Base-by-base conservation (phyloP, 2,329 filamentous ascomycete species). In the Aspergillus latus region DNA sequence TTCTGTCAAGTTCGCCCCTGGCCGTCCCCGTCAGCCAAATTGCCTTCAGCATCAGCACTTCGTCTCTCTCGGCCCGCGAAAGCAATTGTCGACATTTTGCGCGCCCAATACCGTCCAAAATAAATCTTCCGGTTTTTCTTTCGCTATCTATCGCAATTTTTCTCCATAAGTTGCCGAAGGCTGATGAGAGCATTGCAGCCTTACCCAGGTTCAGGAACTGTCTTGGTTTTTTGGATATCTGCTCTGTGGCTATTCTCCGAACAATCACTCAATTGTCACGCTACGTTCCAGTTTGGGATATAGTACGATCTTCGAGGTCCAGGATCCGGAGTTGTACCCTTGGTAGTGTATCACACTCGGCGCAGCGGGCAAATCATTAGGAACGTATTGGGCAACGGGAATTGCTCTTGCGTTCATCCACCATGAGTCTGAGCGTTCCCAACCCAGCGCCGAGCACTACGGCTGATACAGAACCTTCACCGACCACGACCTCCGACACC, bases 401-500 rank as follows among this genome's bases (percentile, higher is more conserved):
- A 21, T 21, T 21, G 21, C 21, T 21, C 21, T 21, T 21, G 21
- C 21, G 21, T 21, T 21, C 32, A 29, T 45, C 13, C 40, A 44
- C 30, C 40, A 52, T 52, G 49, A 45, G 40, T 28, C 21, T 21
- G 21, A 40, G 39, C 15, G 39, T 21, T 21, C 8, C 39, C 8
- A 13, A 11, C 9, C 39, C 7, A 9, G 21, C 21, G 36, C 26
- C 34, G 5, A 13, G 3, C 11, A 6, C 44, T 29, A 47, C 29
- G 11, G n/a, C 29, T 44, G 42, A 44, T 3, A 44, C 42, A 5
- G 29, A 47, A 21, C 45, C 15, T 32, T n/a, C 45, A 15, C 28
- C 16, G 4, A 36, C 64, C 15, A 46, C 66, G 9, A 45, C 21
- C 26, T 49, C 47, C 6, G 36, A 49, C 15, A 39, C 47, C 5